These are phyloP conservation scores for Podila clonocystis DNA, from an alignment of 192 early-diverging fungal genomes.

Conservation along the genomic window DNA sequence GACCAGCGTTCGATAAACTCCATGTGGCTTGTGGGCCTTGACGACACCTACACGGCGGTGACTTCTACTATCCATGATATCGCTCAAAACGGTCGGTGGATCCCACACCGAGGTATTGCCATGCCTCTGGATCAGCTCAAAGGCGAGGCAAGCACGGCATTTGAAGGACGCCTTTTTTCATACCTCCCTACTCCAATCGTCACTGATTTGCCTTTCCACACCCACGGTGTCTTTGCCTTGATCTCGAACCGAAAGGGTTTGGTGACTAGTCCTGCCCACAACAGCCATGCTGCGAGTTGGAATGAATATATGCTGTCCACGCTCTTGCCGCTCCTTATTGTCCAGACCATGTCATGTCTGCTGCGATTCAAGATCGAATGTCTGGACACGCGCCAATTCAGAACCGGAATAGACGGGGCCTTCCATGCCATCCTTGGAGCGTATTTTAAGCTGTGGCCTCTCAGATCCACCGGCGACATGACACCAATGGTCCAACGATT, in stretches of 20 bases:
- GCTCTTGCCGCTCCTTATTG: not conserved
- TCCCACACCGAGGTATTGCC: conserved; percentile 19
- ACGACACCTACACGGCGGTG: not conserved
- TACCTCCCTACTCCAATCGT: conserved; percentile 42
- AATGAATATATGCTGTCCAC: conserved; percentile 9
- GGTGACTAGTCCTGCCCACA: conserved; percentile 4
- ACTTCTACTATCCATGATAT: not conserved
- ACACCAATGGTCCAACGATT: too few species aligned
- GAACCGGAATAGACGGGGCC: too few species aligned
- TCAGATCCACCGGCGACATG: too few species aligned
- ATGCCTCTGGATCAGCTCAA: not conserved
- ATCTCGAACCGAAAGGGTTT: conserved; percentile 33
- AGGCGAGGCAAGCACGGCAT: not conserved
- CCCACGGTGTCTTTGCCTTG: conserved; percentile 51
- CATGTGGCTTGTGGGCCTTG: conserved; percentile 7
- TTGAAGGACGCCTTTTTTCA: conserved; percentile 31
- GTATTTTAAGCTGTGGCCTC: too few species aligned
- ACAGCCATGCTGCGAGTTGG: not conserved
- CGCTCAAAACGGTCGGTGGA: conserved; percentile 8
- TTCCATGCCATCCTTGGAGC: too few species aligned
- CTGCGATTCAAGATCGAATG: too few species aligned
- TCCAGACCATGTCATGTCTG: too few species aligned
- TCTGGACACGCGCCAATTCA: too few species aligned
- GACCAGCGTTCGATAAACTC: too few species aligned
- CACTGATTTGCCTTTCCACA: conserved; percentile 37